These are phyloP conservation scores for Aaosphaeria pasadenensis DNA, from an alignment of 2,329 filamentous ascomycete genomes.

Conservation along the genomic window DNA sequence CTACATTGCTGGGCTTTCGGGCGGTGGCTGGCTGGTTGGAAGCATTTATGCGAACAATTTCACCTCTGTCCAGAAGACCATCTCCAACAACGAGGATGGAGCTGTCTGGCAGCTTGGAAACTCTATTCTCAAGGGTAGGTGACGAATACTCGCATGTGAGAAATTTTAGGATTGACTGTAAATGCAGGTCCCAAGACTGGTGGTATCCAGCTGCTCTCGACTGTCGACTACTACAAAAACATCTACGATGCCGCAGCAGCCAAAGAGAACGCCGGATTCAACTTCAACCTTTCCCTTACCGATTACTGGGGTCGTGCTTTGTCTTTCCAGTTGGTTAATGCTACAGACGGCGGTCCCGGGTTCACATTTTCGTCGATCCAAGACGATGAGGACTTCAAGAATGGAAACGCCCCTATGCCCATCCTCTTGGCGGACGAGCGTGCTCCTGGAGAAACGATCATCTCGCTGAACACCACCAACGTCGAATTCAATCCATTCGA, in stretches of 20 bases:
- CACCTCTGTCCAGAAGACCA: constrained; percentile 60
- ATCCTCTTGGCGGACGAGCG: constrained; percentile 70
- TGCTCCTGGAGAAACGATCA: constrained; percentile 57
- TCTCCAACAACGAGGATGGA: constrained; percentile 44
- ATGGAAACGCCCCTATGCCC: constrained; percentile 67
- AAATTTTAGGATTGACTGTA: constrained; percentile 2
- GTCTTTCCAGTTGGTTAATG: constrained; percentile 82
- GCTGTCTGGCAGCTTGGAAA: constrained; percentile 63
- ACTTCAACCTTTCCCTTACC: constrained; percentile 67
- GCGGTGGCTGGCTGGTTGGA: constrained; percentile 82
- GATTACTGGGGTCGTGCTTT: constrained; percentile 86
- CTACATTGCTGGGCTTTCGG: constrained; percentile 77
- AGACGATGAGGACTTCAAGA: constrained; percentile 58
- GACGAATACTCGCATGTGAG: neutral
- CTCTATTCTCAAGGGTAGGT: constrained; percentile 55
- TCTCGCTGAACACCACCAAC: constrained; percentile 71
- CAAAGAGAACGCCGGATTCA: constrained; percentile 63
- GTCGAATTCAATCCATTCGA: constrained; percentile 80
- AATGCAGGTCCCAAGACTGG: constrained; percentile 45
- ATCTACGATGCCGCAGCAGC: constrained; percentile 56
- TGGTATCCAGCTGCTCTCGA: constrained; percentile 29
- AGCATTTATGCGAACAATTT: constrained; percentile 78
- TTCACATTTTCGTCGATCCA: constrained; percentile 84
- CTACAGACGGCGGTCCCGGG: constrained; percentile 64
- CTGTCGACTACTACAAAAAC: constrained; percentile 56